phyloP scores from a whole-genome alignment of 345 rosid genomes.

The Eucalyptus sp. region DNA sequence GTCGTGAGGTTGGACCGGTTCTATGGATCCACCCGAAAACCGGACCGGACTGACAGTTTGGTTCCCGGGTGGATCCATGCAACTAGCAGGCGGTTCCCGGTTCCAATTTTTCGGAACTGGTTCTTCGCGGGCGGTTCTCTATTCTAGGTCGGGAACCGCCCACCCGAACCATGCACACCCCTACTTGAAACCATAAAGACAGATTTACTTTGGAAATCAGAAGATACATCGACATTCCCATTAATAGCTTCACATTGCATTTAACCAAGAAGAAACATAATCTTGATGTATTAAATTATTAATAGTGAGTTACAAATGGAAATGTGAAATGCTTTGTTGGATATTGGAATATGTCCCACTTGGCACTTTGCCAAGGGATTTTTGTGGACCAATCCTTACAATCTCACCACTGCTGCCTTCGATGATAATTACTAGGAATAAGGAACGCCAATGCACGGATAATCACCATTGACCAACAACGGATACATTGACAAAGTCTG shows the following conservation, averaged over 20 bases:
- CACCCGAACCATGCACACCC: too few species aligned
- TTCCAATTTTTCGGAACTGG: too few species aligned
- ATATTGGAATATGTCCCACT: not conserved
- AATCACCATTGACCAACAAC: not conserved
- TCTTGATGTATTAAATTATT: not conserved
- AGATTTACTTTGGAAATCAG: not conserved
- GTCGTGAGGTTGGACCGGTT: too few species aligned
- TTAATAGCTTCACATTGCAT: not conserved
- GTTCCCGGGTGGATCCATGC: too few species aligned
- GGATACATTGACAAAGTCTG: not conserved
- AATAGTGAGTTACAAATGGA: not conserved
- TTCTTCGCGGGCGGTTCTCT: too few species aligned
- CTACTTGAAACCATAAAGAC: not conserved
- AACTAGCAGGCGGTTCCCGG: too few species aligned
- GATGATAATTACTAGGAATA: not conserved
- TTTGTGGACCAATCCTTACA: not conserved
- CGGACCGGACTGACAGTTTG: too few species aligned
- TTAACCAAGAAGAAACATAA: not conserved
- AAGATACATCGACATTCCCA: not conserved
- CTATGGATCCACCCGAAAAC: too few species aligned
- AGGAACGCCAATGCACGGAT: not conserved
- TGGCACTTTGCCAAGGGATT: not conserved
- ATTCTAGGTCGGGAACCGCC: too few species aligned
- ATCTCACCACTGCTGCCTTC: not conserved
- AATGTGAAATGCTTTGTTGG: not conserved